Evolutionary conservation across 192 early-diverging fungal genomes (phyloP).

Genomic region (Backusella macrospora): DNA sequence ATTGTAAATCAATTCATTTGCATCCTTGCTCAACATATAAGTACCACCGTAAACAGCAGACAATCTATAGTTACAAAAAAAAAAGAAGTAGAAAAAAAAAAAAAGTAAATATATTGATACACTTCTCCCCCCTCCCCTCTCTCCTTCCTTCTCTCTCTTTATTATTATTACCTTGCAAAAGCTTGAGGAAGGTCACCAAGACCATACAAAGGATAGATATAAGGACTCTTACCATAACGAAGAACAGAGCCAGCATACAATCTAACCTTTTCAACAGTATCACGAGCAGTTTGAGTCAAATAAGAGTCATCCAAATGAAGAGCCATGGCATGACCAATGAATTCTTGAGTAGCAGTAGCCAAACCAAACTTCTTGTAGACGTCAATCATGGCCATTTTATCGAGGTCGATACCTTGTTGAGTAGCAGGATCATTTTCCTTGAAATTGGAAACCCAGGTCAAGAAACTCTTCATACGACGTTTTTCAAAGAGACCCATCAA

Average conservation of each 20-base stretch:
- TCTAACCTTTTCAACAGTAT: slow-evolving; percentile 88
- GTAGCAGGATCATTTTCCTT: slow-evolving; percentile 77
- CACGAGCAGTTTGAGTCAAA: slow-evolving; percentile 68
- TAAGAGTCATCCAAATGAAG: slow-evolving; percentile 92
- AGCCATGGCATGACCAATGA: slow-evolving; percentile 94
- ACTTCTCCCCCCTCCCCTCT: not conserved
- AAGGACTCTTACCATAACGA: slow-evolving; percentile 94
- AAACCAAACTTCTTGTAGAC: slow-evolving; percentile 92
- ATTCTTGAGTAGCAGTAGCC: slow-evolving; percentile 94
- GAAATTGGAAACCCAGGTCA: slow-evolving; percentile 93
- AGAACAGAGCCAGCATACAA: slow-evolving; percentile 93
- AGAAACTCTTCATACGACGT: slow-evolving; percentile 88
- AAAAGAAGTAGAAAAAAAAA: no score
- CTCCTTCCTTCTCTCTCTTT: not conserved
- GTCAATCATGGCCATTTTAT: slow-evolving; percentile 76
- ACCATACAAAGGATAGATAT: slow-evolving; percentile 98
- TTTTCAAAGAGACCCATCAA: slow-evolving; percentile 97
- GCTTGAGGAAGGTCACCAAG: slow-evolving; percentile 97
- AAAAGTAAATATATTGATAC: not conserved
- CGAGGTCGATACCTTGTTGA: slow-evolving; percentile 79
- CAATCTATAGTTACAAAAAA: no score
- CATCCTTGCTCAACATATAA: slow-evolving; percentile 94
- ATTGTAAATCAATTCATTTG: slow-evolving; percentile 87
- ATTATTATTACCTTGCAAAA: slow-evolving; percentile 75
- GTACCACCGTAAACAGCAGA: slow-evolving; percentile 98